phyloP scores from a whole-genome alignment of 257 asterid genomes.

The Petrea volubilis region DNA sequence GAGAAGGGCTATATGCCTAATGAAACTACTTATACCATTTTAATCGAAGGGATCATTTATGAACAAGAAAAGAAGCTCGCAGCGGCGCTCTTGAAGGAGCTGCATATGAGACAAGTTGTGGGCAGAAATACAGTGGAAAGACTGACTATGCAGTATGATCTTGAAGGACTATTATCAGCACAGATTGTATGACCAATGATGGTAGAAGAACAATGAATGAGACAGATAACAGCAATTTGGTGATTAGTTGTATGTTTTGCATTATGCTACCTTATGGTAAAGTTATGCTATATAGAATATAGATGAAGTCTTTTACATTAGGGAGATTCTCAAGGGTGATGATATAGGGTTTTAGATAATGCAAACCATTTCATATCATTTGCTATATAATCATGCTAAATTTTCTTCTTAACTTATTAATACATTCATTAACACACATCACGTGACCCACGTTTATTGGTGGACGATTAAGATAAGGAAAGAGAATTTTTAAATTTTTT shows the following conservation, averaged over 20 bases:
- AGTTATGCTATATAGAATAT: not conserved
- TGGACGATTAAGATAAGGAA: too few relatives aligned
- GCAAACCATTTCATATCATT: too few relatives aligned
- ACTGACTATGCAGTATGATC: conserved; percentile 73
- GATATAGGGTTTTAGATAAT: too few relatives aligned
- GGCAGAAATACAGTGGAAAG: conserved; percentile 58
- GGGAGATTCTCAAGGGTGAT: not conserved
- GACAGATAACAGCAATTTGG: not conserved
- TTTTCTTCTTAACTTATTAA: too few relatives aligned
- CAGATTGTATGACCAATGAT: not conserved
- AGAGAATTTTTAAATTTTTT: too few relatives aligned
- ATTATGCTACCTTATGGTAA: not conserved
- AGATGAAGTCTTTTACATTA: not conserved
- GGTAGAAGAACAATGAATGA: not conserved
- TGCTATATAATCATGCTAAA: too few relatives aligned
- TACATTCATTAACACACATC: too few relatives aligned
- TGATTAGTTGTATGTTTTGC: not conserved
- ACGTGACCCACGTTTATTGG: too few relatives aligned
- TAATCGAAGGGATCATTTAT: conserved; percentile 73
- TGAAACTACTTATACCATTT: conserved; percentile 73
- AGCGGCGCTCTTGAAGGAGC: conserved; percentile 52
- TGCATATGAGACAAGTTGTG: conserved; percentile 58
- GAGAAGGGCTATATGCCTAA: conserved; percentile 64
- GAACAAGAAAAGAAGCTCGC: conserved; percentile 71
- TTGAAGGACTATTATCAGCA: conserved; percentile 32